Evolutionary conservation across 1,139 yeast genomes (phyloP).

Genomic region (Yamadazyma kanchanaburiensis): DNA sequence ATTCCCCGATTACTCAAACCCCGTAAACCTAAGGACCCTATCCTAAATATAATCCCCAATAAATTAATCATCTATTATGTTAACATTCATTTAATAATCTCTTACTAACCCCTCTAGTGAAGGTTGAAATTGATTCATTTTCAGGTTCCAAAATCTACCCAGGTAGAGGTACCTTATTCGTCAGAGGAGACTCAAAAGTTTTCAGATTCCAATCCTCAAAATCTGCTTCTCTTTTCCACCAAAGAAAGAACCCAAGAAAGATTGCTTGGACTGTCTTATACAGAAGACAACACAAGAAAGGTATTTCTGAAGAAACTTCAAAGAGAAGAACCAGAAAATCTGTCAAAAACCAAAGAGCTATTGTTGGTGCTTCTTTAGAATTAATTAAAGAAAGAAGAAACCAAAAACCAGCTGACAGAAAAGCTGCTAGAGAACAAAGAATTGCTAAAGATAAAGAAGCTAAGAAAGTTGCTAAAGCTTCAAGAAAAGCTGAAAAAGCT

Average conservation of each 20-base stretch:
- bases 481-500: conserved; percentile 94
- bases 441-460: conserved; percentile 90
- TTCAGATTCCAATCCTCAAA: conserved; percentile 99
- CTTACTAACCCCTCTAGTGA: conserved; percentile 54
- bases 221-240: conserved; percentile 97
- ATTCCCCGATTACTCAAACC: too few relatives aligned
- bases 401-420: conserved; percentile 95
- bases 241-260: conserved; percentile 99
- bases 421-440: conserved; percentile 94
- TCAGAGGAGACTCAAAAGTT: conserved; percentile 99
- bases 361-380: conserved; percentile 98
- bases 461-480: conserved; percentile 90
- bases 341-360: conserved; percentile 98
- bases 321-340: conserved; percentile 98
- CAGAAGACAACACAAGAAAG: conserved; percentile 99
- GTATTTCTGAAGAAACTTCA: conserved; percentile 96
- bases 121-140: conserved; percentile 99
- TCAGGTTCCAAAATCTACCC: conserved; percentile 99
- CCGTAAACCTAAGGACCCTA: too few relatives aligned
- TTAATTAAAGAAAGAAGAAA: conserved; percentile 97
- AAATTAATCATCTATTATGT: too few relatives aligned
- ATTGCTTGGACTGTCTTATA: conserved; percentile 98
- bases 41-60: too few relatives aligned
- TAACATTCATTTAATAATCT: too few relatives aligned
- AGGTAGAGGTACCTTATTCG: conserved; percentile 99